Evolutionary conservation across 2,329 filamentous ascomycete species (phyloP), one percentile per base, ranked within the genome.

Genomic region (Colletotrichum gloeosporioides): DNA sequence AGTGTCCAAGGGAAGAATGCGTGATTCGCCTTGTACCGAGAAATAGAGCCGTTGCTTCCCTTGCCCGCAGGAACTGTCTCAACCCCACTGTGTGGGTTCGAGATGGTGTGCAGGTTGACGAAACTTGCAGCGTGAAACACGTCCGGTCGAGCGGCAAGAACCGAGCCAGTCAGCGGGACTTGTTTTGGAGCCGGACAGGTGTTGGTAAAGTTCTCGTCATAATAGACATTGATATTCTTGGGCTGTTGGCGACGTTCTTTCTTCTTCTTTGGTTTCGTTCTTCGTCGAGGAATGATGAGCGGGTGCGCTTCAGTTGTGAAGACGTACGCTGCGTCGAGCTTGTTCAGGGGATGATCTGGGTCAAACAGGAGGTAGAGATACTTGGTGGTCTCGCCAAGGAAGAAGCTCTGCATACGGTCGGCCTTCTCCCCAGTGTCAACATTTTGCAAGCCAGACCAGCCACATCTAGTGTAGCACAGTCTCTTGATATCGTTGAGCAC

Each of bases 341-440:
- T 93, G 84, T 99, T 99, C 57, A 99, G 87, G 1, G 96, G 95
- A 85, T 99, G 97, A 16, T 93, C 90, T 6, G 93, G 90, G 79
- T 98, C 95, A 83, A 98, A 99, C 4, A 99, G 91, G 71, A 99
- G 87, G 83, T 98, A 99, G 78, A 99, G 88, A 84, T 99, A 99
- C 85, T 99, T 98, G 61, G 95, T 93, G 2, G 97, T 99, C 85
- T 99, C 97, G 16, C 97, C 96, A 1, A 99, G 89, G 82, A 99
- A 99, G 89, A 99, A 99, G 83, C 96, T 99, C 85, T 99, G 97
- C 97, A 99, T 99, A 39, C 97, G 94, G 83, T 99, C 96, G 79
- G 92, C 95, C 84, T 95, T 92, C 85, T 98, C 95, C 5, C 96
- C 96, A 7, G 91, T 95, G 39, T 93, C 88, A 10, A 96, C 95